Evolutionary conservation across 169 alveolate genomes (phyloP).

Genomic region (Sarcocystis neurona): DNA sequence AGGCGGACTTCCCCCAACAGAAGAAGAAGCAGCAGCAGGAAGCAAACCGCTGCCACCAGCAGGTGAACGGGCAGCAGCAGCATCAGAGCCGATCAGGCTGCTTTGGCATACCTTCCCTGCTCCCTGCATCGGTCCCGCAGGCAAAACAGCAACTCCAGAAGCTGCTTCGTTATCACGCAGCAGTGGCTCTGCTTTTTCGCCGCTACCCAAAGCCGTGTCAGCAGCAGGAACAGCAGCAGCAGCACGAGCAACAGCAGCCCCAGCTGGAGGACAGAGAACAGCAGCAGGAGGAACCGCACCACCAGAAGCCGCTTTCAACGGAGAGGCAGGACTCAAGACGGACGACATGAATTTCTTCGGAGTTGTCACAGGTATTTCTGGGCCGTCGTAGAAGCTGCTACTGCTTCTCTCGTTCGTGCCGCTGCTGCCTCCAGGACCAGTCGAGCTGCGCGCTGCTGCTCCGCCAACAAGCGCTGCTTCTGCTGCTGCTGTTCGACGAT

Average conservation of each 20-base stretch:
- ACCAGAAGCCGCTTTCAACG: too few species aligned
- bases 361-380: too few species aligned
- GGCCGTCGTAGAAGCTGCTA: too few species aligned
- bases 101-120: not conserved
- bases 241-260: too few species aligned
- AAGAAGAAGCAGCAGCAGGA: not conserved
- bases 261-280: too few species aligned
- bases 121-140: too few species aligned
- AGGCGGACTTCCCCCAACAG: not conserved
- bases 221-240: too few species aligned
- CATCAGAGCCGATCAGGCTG: not conserved
- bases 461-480: not conserved
- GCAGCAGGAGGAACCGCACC: too few species aligned
- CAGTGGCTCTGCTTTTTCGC: too few species aligned
- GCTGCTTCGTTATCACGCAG: too few species aligned
- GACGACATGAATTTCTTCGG: not conserved
- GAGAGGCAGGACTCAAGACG: not conserved
- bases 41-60: not conserved
- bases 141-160: too few species aligned
- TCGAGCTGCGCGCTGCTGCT: not conserved
- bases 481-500: not conserved
- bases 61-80: not conserved
- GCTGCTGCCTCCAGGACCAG: not conserved
- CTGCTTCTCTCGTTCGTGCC: not conserved
- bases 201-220: too few species aligned